Evolutionary conservation across 495 filamentous ascomycete species (phyloP), one percentile per base, ranked within the genome.

Genomic region (Penicillium canariense): DNA sequence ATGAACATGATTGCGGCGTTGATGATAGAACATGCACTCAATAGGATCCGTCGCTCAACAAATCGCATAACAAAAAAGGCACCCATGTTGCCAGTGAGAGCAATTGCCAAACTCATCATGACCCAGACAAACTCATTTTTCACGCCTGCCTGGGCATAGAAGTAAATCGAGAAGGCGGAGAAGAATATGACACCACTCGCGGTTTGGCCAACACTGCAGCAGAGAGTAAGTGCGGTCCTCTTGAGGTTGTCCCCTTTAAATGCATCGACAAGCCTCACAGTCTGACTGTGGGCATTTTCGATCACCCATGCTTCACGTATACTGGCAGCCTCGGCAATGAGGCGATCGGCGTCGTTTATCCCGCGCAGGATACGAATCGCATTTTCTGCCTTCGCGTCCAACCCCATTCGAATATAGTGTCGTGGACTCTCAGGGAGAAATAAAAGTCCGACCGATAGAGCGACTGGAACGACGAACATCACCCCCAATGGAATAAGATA

Each of bases 41-140:
- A 11, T 0, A 50, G 25, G 1, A 40, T 5, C 7, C 48, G 23
- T 20, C 48, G 15, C 10, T 50, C 35, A 30, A 40, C 10, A 15
- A 30, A 42, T 1, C 35, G n/a, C 22, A 50, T 40, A 14, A 40
- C 35, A 23, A 40, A 23, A 22, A 50, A 50, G 11, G 34, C 23
- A 22, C 22, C 25, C 48, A 50, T 50, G 35, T 40, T 39, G n/a
- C 48, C 48, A 2, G 48, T 50, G 3, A 50, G 48, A 28, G 34
- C 48, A n/a, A 50, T 40, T 17, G 48, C 48, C 2, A 39, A 22
- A 30, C 35, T 40, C n/a, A 50, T 30, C n/a, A 40, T 50, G 14
- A 50, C 35, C 48, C 48, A 50, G 1, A 40, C 14, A 25, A 50
- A 50, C 7, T 40, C 12, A 18, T 50, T 40, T 5, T 11, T 28